phyloP scores from a whole-genome alignment of 2,329 filamentous ascomycete genomes.

The Trichoderma aggressivum region DNA sequence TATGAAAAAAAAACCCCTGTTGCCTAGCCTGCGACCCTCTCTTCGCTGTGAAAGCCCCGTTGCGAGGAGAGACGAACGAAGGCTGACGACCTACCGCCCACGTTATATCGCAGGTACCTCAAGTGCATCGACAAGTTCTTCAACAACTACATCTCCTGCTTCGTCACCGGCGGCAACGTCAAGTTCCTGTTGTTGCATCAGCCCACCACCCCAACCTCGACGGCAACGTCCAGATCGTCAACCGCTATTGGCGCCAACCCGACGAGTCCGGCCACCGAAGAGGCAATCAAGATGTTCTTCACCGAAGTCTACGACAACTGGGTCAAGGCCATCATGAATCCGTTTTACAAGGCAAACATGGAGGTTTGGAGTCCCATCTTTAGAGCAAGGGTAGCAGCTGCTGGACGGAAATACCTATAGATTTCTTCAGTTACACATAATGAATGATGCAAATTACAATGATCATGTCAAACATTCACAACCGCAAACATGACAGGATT shows the following conservation, averaged over 20 bases:
- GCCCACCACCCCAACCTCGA: constrained; percentile 50
- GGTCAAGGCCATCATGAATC: constrained; percentile 96
- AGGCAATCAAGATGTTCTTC: constrained; percentile 94
- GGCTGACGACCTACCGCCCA: neutral
- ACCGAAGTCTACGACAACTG: constrained; percentile 93
- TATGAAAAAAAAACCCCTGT: neutral
- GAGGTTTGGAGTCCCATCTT: constrained; percentile 86
- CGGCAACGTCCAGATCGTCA: constrained; percentile 51
- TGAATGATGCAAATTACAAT: constrained; percentile 12
- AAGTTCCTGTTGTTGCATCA: constrained; percentile 94
- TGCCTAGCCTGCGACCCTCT: neutral
- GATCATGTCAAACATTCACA: neutral
- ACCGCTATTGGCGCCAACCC: constrained; percentile 81
- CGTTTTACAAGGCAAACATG: constrained; percentile 85
- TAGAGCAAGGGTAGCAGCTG: constrained; percentile 73
- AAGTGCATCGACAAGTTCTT: constrained; percentile 97
- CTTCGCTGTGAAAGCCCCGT: neutral
- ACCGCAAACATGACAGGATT: neutral
- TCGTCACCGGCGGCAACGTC: constrained; percentile 86
- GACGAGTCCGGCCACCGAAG: constrained; percentile 84
- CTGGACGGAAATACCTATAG: constrained; percentile 88
- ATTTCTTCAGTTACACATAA: neutral
- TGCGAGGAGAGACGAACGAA: neutral
- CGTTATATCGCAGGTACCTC: constrained; percentile 66
- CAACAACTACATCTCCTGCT: constrained; percentile 91